Percentiles rank a stretch among this genome's conserved stretches.
Conservation (phyloP, 2,329 filamentous ascomycete genomes). For the Arthroderma uncinatum region DNA sequence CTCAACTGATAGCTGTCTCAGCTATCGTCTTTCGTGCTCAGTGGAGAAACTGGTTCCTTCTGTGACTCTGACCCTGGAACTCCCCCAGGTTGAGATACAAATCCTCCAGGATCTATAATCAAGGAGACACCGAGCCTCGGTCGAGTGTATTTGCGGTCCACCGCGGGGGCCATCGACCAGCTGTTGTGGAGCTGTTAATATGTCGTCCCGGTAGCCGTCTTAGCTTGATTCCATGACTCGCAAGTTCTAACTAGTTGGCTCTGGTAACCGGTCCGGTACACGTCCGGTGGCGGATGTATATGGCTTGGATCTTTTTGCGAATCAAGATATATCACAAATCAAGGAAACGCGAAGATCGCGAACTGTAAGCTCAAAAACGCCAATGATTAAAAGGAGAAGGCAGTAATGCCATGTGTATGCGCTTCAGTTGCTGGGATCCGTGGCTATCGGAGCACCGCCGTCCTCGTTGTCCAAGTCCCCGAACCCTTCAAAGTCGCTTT, state of each 20-base stretch:
- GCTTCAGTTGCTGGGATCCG: background rate
- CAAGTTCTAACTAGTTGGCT: background rate
- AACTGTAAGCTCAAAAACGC: background rate
- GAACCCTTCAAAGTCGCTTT: conserved; percentile 34
- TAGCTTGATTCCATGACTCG: background rate
- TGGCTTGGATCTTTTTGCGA: background rate
- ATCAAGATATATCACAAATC: background rate
- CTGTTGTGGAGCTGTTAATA: background rate
- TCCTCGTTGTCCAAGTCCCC: conserved; percentile 33
- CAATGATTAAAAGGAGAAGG: background rate
- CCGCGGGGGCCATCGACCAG: background rate
- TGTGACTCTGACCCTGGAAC: background rate
- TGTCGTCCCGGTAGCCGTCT: background rate
- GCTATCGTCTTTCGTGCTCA: background rate
- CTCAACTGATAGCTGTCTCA: background rate
- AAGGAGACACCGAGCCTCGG: background rate
- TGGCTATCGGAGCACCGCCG: conserved; percentile 2
- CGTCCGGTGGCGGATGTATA: background rate
- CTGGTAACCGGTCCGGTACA: background rate
- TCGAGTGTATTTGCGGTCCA: background rate
- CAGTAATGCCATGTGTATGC: background rate
- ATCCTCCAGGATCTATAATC: background rate
- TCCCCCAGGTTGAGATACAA: background rate
- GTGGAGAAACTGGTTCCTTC: background rate
- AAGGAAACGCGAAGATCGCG: background rate